These are phyloP conservation scores for Eimeria tenella DNA, from an alignment of 169 alveolate genomes.

Conservation along the genomic window DNA sequence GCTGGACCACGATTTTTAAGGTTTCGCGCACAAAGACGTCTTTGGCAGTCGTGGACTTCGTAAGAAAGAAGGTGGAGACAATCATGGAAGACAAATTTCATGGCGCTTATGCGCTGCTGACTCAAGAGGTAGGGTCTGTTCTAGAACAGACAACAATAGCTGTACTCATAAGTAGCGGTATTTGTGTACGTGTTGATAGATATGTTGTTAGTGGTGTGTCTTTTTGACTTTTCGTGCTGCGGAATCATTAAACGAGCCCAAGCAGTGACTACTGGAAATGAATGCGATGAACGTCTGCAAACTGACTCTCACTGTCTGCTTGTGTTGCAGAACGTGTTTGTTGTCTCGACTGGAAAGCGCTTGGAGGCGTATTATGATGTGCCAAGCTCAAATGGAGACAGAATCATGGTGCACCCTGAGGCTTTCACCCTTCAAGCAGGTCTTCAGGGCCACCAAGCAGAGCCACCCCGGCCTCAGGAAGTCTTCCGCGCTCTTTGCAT, in stretches of 20 bases:
- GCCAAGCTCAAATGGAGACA: conserved; percentile 76
- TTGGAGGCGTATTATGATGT: conserved; percentile 81
- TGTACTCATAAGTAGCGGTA: too few species aligned
- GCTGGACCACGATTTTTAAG: conserved; percentile 82
- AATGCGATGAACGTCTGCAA: too few species aligned
- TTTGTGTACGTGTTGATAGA: too few species aligned
- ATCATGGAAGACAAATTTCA: conserved; percentile 79
- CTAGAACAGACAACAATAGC: too few species aligned
- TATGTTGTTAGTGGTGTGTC: not conserved
- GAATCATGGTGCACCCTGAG: conserved; percentile 80
- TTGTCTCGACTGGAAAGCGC: conserved; percentile 76
- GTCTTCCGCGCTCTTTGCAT: conserved; percentile 81
- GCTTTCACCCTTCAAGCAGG: conserved; percentile 65
- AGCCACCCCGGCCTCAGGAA: conserved; percentile 71
- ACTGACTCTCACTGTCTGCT: not conserved
- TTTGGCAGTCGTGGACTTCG: conserved; percentile 71
- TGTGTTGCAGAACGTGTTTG: conserved; percentile 67
- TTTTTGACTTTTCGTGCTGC: not conserved
- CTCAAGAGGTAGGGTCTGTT: conserved; percentile 73
- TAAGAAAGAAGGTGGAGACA: conserved; percentile 71
- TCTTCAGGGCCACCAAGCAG: conserved; percentile 18
- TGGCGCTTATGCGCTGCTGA: conserved; percentile 81
- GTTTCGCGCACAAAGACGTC: conserved; percentile 74
- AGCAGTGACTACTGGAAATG: too few species aligned
- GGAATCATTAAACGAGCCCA: too few species aligned